Base-by-base conservation (phyloP, 78 protist genomes). In the Chrysochromulina parva region DNA sequence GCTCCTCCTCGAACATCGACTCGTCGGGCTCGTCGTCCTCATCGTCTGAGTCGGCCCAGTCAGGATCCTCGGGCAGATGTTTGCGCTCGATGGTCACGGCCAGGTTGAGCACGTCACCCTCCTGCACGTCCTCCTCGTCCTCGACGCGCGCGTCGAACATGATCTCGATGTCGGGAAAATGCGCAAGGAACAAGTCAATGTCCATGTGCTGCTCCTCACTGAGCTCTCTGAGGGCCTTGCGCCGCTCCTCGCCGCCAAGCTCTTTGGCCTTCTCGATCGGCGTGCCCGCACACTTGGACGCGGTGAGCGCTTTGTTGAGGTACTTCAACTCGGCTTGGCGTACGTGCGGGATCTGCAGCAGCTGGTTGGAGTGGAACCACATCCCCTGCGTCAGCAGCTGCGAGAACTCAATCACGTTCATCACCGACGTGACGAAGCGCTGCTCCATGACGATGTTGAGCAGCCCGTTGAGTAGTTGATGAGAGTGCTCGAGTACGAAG, bases 331-430 rank as follows among this genome's bases (percentile, higher is more conserved):
- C 24, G 24, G 17, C 10, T 22, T 19, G 3, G 55, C 2, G 24
- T 14, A 73, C 3, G 54, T 73, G 82, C n/a, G 82, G 82, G 24
- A 73, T 53, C 55, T 73, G 82, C 22, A 38, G 82, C 52, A 73
- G 54, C 55, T 6, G 82, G 54, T 38, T 38, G 54, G 53, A 38
- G 82, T 73, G 82, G 82, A 73, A 73, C 82, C 82, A 73, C 47
- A 66, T 66, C 74, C 47, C 69, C 59, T 88, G 91, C 59, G 57
- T 71, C 50, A 88, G 11, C 58, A 88, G 54, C 91, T 88, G 91
- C 66, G 69, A 65, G 84, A 66, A 88, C 65, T 67, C 65, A 84
- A 67, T 48, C 53, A 88, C 60, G 52, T 59, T 48, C 19, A 67
- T 50, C 17, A 50, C 22, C 11, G 91, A 7, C 48, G 53, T 38